A percentile compares a stretch with the other conserved stretches of the same genome.
These are phyloP conservation scores for Pseudocercospora cruenta DNA, from an alignment of 2,329 filamentous ascomycete species.

Conservation along the genomic window DNA sequence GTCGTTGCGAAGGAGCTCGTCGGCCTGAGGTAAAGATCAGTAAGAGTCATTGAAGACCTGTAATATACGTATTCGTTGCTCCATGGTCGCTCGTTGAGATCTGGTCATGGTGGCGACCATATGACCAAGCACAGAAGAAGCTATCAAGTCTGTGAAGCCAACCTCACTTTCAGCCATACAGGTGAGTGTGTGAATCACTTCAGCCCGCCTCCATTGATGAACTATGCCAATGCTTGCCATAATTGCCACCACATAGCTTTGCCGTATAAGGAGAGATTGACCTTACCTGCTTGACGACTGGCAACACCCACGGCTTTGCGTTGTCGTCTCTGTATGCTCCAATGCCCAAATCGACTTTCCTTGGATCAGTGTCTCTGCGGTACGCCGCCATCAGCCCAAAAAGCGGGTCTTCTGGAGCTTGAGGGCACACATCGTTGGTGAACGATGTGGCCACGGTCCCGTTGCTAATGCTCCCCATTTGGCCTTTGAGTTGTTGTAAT, in stretches of 20 bases:
- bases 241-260: background rate
- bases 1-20: slow-evolving; percentile 84
- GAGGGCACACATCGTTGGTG: slow-evolving; percentile 33
- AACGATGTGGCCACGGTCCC: slow-evolving; percentile 30
- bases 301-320: slow-evolving; percentile 95
- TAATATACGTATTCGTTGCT: background rate
- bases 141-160: no score
- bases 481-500: slow-evolving; percentile 35
- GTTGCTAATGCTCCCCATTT: slow-evolving; percentile 29
- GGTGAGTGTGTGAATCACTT: background rate
- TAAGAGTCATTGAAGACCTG: background rate
- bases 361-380: slow-evolving; percentile 71
- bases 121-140: background rate
- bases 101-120: background rate
- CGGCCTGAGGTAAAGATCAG: slow-evolving; percentile 64
- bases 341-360: slow-evolving; percentile 94
- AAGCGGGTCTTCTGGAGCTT: slow-evolving; percentile 87
- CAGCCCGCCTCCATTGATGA: background rate
- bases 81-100: background rate
- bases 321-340: slow-evolving; percentile 94
- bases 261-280: background rate
- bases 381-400: slow-evolving; percentile 91
- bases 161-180: background rate
- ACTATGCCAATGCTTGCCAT: background rate
- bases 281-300: slow-evolving; percentile 91